These are phyloP conservation scores for Trichoderma aggressivum DNA, from an alignment of 2,329 filamentous ascomycete species.

Conservation along the genomic window DNA sequence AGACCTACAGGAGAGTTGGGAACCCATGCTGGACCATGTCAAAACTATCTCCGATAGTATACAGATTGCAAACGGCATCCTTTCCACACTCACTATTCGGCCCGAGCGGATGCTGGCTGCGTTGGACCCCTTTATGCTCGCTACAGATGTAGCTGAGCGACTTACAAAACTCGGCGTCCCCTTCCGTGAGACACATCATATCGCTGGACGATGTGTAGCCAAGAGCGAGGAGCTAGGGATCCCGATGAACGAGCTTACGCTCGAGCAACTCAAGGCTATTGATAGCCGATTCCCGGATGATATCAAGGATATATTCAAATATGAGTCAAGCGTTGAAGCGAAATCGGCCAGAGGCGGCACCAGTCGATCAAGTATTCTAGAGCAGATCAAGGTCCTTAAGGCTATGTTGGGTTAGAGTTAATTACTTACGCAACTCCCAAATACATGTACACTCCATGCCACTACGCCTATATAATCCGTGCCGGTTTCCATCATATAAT, in stretches of 20 bases:
- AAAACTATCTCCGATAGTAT: conserved; percentile 79
- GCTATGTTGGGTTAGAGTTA: background rate
- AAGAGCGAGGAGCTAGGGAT: conserved; percentile 42
- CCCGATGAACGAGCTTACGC: conserved; percentile 66
- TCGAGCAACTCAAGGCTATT: conserved; percentile 26
- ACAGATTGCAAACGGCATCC: conserved; percentile 76
- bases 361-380: too few relatives aligned
- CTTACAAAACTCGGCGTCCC: conserved; percentile 65
- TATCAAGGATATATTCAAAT: too few relatives aligned
- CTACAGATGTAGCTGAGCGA: conserved; percentile 65
- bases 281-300: too few relatives aligned
- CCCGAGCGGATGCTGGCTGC: conserved; percentile 76
- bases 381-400: too few relatives aligned
- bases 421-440: background rate
- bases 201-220: conserved; percentile 61
- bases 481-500: background rate
- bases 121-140: conserved; percentile 79
- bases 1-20: conserved; percentile 82
- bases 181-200: conserved; percentile 78
- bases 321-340: too few relatives aligned
- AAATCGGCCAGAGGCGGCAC: too few relatives aligned
- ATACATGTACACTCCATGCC: background rate
- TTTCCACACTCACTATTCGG: conserved; percentile 67
- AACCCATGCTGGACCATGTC: conserved; percentile 81
- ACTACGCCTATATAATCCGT: background rate